Base-by-base conservation (phyloP, 148 eudicot species). In the Fallopia convolvulus region DNA sequence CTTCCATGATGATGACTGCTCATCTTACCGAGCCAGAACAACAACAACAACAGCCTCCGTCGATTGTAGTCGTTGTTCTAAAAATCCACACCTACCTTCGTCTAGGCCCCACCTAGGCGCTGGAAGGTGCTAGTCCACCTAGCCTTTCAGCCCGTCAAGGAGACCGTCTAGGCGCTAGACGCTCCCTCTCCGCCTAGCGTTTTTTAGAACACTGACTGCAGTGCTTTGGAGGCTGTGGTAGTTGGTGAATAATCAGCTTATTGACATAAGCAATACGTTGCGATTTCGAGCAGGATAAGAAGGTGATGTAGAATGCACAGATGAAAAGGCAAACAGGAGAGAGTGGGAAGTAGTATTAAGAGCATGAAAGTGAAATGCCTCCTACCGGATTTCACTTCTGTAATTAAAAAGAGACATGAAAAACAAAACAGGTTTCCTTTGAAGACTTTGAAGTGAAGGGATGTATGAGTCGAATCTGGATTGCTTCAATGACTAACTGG, bases 351-450 rank as follows among this genome's bases (percentile, higher is more conserved):
- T 11, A 30, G 70, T 30, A 65, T 15, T 10, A 30, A 65, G 70
- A 65, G 70, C 70, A 65, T 65, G 70, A 32, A 65, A 65, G 68
- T 60, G 68, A 60, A 23, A 60, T 23, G 68, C 12, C 36, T 60
- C 68, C 68, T 26, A 60, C 68, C 68, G 13, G 68, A 60, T 60
- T 60, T 21, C 8, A 26, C 2, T 21, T 60, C 17, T 36, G 39
- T 36, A 36, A 36, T 36, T 36, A 2, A 36, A 36, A 33, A 2
- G 4, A 36, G 39, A 36, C 2, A 26, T 26, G 30, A 26, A 26
- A 26, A 36, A 26, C 9, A 60, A 20, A 55, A 18, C 17, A 55
- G 60, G 68, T 60, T 60, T 60, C 36, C 68, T 60, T 60, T 60
- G 68, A 60, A 26, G 7, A 15, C 68, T 60, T 60, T 60, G 68